These are phyloP conservation scores for Monosporascus cannonballus DNA, from an alignment of 2,329 filamentous ascomycete species.

Conservation along the genomic window DNA sequence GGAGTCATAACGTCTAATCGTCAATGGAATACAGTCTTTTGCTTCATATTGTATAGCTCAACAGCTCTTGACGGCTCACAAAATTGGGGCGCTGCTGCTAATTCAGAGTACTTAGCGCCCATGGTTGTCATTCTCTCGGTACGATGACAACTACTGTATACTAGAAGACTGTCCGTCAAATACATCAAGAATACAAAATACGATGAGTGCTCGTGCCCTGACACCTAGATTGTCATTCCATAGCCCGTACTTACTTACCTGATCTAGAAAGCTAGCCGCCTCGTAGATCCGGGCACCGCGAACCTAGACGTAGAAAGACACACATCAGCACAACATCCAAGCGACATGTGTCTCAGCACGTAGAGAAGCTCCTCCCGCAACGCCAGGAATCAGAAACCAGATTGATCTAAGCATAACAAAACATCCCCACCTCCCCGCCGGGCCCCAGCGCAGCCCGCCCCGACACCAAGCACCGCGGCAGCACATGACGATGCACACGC, in stretches of 20 bases:
- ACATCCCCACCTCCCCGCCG: constrained; percentile 25
- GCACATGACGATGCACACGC: constrained; percentile 31
- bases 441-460: constrained; percentile 7
- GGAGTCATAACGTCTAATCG: not conserved
- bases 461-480: constrained; percentile 22
- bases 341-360: too few relatives aligned
- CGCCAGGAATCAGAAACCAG: constrained; percentile 20
- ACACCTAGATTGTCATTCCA: not conserved
- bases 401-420: constrained; percentile 26
- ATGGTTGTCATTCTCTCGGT: too few relatives aligned
- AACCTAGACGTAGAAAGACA: not conserved
- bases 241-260: not conserved
- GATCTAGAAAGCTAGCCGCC: too few relatives aligned
- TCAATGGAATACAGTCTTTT: not conserved
- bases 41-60: too few relatives aligned
- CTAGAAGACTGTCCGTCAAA: too few relatives aligned
- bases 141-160: too few relatives aligned
- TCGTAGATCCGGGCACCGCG: not conserved
- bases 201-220: not conserved
- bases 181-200: too few relatives aligned
- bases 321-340: not conserved
- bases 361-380: too few relatives aligned
- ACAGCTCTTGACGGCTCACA: too few relatives aligned
- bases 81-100: too few relatives aligned
- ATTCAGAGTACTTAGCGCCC: too few relatives aligned